Evolutionary conservation across 305 asterid genomes (phyloP), one percentile per base, ranked within the genome.

Genomic region (Fraxinus nigra): DNA sequence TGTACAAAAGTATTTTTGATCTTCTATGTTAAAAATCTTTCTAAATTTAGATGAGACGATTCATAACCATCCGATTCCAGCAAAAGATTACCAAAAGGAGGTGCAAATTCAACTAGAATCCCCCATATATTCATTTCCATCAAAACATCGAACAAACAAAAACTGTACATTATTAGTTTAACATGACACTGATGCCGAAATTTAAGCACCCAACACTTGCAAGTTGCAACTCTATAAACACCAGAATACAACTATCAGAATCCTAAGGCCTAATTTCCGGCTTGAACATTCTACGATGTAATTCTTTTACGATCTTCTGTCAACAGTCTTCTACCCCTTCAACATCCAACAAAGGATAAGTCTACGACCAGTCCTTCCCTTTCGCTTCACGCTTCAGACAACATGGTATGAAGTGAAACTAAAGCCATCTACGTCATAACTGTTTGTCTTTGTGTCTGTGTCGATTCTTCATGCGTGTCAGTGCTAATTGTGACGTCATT

Each of bases 351-450:
- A 65, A 26, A 59, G 69, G 65, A 54, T 54, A 54, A 20, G 30
- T 61, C 70, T 22, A 61, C 3, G 67, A 56, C 11, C 30, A 0
- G 32, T 24, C 13, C 33, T 63, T 24, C 72, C 72, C 72, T 63
- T 63, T 35, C 1, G 14, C 72, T 24, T 63, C 67, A 46, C 1
- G 14, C 72, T 24, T 63, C 67, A 46, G 30, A 5, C 38, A 28
- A 43, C 10, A 24, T 26, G 3, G 35, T 24, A 46, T 20, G 65
- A 40, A 24, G 37, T 16, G 40, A 46, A 76, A 40, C 14, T 76
- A 46, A 33, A 46, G 40, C 63, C n/a, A 70, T 20, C 26, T 91
- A 89, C 40, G 91, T 89, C 93, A 83, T 88, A n/a, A 89, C 91
- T 18, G 89, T 86, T 67, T 87, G 94, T 83, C 85, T 89, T 81